Evolutionary conservation across 116 monocot species (phyloP), one percentile per base, ranked within the genome.

Genomic region (Posidonia oceanica): DNA sequence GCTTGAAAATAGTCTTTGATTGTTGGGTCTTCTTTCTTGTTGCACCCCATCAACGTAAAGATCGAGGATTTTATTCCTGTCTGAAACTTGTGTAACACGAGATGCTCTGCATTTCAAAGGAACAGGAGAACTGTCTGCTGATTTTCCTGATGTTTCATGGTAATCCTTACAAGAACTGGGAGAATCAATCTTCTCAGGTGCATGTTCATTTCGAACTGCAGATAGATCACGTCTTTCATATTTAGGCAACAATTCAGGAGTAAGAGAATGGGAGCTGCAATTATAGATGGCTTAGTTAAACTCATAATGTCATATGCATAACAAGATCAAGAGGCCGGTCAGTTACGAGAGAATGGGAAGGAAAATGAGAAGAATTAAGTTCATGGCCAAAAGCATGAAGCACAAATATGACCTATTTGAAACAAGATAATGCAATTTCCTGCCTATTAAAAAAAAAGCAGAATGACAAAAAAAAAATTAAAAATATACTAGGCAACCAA

Each of bases 21-120:
- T 63, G 36, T 36, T 58, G 22, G 56, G 48, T 69, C 72, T 66
- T 12, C 51, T 54, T 7, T 72, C 73, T 21, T 82, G 67, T 64
- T 84, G 74, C 79, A 86, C 90, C 66, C 83, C 77, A 72, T 88
- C 94, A 70, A 83, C 84, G 66, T 82, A 94, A 38, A 81, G 81
- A 61, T 94, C 90, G 7, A 85, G 72, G 14, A 72, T 58, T 76
- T 72, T 72, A 39, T 77, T 81, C 36, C 69, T 71, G 40, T 78
- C 69, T 54, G 74, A 68, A 54, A 76, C 60, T 37, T 78, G 63
- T 6, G 72, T 66, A 51, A 84, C n/a, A 10, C 72, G 67, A 71
- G 84, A 61, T 59, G 73, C 17, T 52, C 82, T 86, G 71, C 86
- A 84, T 67, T 69, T 82, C 64, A 77, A 71, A 10, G 70, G 75